Base-by-base conservation (phyloP, 345 rosid genomes). In the Chamaenerion angustifolium region DNA sequence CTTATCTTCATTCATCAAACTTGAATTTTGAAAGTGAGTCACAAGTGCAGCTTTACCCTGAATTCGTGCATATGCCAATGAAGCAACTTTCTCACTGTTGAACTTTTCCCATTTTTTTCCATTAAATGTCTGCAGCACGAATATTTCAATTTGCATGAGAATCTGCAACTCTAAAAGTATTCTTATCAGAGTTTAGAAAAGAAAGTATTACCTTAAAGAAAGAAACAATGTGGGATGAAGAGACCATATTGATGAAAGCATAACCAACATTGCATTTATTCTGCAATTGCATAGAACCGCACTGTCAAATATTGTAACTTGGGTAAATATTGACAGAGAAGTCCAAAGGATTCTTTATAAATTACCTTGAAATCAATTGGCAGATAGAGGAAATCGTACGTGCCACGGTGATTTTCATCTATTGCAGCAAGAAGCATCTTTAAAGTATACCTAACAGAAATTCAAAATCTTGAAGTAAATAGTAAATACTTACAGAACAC, bases 231-330 rank as follows among this genome's bases (percentile, higher is more conserved):
- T 76, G 96, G 12, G 81, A 67, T 45, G 98, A 87, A 64, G 96
- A 87, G 52, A 82, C 63, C 96, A 92, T 82, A 64, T 92, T 92
- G 77, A 87, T 75, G 63, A 92, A 90, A 40, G 98, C 96, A 45
- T 92, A 80, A 16, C 98, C 98, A 75, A 84, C 95, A 58, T 92
- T 92, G 78, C 98, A 92, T 54, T 92, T 92, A 71, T 92, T 92
- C 96, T 92, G 93, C 79, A 31, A 31, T 31, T 31, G 10, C 37
- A 31, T 31, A 31, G 6, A 31, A 31, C 37, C 37, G 37, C 1
- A 31, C 37, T 7, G 8, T 31, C 37, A 31, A 31, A 31, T 7
- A 3, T 31, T 31, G 37, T 31, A 5, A 31, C 37, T 31, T 8
- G 10, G 3, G 37, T 31, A 31, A 31, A 31, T 7, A 31, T 31